Evolutionary conservation across 495 filamentous ascomycete genomes (phyloP), one percentile per base, ranked within the genome.

Genomic region (Hypoxylon subgilvum): DNA sequence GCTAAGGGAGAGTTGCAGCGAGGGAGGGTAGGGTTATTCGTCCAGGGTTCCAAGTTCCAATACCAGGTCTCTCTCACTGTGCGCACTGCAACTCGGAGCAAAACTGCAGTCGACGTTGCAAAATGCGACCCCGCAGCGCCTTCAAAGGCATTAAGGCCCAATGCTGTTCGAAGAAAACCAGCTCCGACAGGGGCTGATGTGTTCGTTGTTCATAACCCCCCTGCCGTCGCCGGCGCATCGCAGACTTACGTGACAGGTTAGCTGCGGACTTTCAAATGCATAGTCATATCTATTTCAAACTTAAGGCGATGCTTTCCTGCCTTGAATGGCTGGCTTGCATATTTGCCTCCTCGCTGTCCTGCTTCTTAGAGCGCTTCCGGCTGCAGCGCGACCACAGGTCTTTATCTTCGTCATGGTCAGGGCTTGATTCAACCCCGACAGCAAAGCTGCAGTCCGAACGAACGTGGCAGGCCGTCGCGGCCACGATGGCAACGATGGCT

Each of bases 171-270:
- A 18, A 10, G 40, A 41, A 19, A 22, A 43, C 8, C 4, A 23
- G 28, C 14, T 36, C 19, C 39, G 34, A 50, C 53, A 54, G 38
- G 60, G 48, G 25, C n/a, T 19, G 31, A 13, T 28, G 25, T 57
- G 52, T 63, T 57, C 52, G 52, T 14, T 63, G 46, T 57, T 52
- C 52, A 41, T 13, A 12, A 14, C 10, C 36, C 43, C 53, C 52
- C 60, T 43, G 45, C 39, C 27, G 48, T 63, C 52, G 60, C 52
- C 41, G 60, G 60, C 60, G 59, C 59, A 32, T 63, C 59, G 18
- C 59, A 27, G 59, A 32, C 46, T 52, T 35, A 23, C 35, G 42
- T 51, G 34, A 51, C 59, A 56, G 59, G 46, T 30, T 46, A 42
- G 46, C 39, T 57, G 59, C 59, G 46, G 41, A 30, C n/a, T n/a